A percentile compares a stretch with the other conserved stretches of the same genome.
Conservation (phyloP, 352 stramenopile species). For the Phytophthora pluvialis region DNA sequence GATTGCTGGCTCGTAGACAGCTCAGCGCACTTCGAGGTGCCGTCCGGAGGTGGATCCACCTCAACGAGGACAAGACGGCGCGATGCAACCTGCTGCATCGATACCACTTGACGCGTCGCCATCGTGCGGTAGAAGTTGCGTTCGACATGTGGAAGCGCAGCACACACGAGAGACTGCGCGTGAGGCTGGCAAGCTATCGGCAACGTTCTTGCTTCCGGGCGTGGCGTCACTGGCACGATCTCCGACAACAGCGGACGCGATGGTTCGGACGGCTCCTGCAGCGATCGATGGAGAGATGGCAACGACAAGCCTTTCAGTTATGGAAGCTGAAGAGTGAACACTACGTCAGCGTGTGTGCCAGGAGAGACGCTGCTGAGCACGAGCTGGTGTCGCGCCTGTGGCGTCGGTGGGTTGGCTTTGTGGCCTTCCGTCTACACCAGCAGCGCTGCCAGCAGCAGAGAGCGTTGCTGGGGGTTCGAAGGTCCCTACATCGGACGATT, state of each 20-base stretch:
- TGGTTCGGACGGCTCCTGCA: slow-evolving; percentile 25
- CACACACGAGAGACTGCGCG: slow-evolving; percentile 6
- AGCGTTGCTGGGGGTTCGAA: slow-evolving; percentile 3
- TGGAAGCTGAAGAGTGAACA: slow-evolving; percentile 32
- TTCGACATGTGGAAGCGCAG: slow-evolving; percentile 24
- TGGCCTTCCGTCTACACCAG: slow-evolving; percentile 23
- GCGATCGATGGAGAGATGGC: slow-evolving; percentile 6
- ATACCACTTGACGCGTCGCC: slow-evolving; percentile 6
- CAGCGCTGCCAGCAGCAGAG: slow-evolving; percentile 20
- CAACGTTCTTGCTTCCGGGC: slow-evolving; percentile 22
- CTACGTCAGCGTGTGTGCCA: not conserved
- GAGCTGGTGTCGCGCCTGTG: slow-evolving; percentile 33
- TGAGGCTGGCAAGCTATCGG: not conserved
- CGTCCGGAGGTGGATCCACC: slow-evolving; percentile 17
- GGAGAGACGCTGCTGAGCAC: slow-evolving; percentile 5
- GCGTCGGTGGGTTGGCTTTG: slow-evolving; percentile 32
- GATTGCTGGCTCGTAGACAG: slow-evolving; percentile 14
- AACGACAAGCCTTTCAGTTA: slow-evolving; percentile 24
- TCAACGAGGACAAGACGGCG: not conserved
- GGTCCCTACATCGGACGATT: slow-evolving; percentile 16
- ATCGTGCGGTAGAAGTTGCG: not conserved
- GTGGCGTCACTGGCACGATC: slow-evolving; percentile 14
- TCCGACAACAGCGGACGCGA: slow-evolving; percentile 7
- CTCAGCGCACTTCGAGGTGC: slow-evolving; percentile 5
- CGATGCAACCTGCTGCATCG: slow-evolving; percentile 4